A percentile compares a stretch with the other conserved stretches of the same genome.
Evolutionary conservation across 1,139 yeast species (phyloP).

Genomic region (Saccharomyces hybrid): DNA sequence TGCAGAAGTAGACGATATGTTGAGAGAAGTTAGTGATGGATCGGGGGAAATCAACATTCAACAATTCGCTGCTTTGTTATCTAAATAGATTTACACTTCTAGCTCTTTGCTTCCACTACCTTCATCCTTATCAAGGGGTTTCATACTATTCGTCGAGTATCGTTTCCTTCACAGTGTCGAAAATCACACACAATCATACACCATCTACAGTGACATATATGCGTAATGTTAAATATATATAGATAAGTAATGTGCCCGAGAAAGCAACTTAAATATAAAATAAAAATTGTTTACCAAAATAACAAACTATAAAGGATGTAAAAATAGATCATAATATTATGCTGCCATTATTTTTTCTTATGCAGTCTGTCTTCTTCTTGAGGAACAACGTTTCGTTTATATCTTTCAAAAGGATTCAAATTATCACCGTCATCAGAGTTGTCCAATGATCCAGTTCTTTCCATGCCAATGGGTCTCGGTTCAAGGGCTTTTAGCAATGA

Average conservation of each 20-base stretch:
- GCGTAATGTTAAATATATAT: not conserved
- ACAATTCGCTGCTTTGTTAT: slow-evolving; percentile 79
- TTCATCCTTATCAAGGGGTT: slow-evolving; percentile 1
- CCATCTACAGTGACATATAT: not conserved
- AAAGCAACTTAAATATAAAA: not conserved
- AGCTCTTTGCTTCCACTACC: not conserved
- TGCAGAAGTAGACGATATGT: slow-evolving; percentile 95
- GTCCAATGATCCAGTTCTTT: not conserved
- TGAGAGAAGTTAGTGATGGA: slow-evolving; percentile 90
- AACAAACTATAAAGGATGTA: too few species aligned
- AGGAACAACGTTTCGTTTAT: slow-evolving; percentile 35
- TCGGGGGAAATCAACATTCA: slow-evolving; percentile 95
- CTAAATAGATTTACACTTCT: slow-evolving; percentile 27
- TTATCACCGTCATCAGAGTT: slow-evolving; percentile 6
- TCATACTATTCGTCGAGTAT: not conserved
- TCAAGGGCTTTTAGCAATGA: not conserved
- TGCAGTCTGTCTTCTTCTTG: slow-evolving; percentile 30
- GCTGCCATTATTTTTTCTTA: slow-evolving; percentile 4
- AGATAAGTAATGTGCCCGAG: not conserved
- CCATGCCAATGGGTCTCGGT: slow-evolving; percentile 3
- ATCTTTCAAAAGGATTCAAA: slow-evolving; percentile 33
- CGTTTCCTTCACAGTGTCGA: not conserved
- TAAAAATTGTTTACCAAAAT: not conserved
- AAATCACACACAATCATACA: not conserved
- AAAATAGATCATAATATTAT: not conserved